phyloP scores from a whole-genome alignment of 2,329 filamentous ascomycete species.

The Fusarium ramigenum region DNA sequence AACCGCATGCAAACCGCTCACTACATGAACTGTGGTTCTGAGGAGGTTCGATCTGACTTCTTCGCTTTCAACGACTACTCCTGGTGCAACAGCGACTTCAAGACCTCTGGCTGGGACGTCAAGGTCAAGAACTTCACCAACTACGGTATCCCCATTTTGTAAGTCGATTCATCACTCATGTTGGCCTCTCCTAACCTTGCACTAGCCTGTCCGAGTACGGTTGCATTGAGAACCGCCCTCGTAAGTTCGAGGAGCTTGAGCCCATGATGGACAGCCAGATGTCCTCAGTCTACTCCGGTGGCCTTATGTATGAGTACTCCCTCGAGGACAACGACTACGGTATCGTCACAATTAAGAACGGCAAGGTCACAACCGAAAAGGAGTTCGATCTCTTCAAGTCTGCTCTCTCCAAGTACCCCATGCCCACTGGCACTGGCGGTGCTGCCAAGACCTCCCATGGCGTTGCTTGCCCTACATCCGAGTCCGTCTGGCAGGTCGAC shows the following conservation, averaged over 20 bases:
- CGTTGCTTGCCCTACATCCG: conserved; percentile 59
- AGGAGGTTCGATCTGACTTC: conserved; percentile 87
- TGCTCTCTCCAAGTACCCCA: conserved; percentile 59
- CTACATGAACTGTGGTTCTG: conserved; percentile 93
- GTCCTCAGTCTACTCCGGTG: conserved; percentile 91
- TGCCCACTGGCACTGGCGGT: conserved; percentile 62
- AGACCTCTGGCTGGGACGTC: conserved; percentile 79
- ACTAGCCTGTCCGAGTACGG: conserved; percentile 86
- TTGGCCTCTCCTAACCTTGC: not conserved
- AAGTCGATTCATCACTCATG: conserved; percentile 33
- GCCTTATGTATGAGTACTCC: conserved; percentile 95
- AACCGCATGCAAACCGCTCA: conserved; percentile 88
- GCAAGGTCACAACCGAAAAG: conserved; percentile 61
- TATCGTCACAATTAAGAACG: conserved; percentile 72
- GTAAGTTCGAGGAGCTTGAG: conserved; percentile 81
- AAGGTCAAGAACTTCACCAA: conserved; percentile 89
- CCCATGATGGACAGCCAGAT: conserved; percentile 85
- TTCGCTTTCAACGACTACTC: conserved; percentile 93
- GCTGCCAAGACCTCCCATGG: conserved; percentile 58
- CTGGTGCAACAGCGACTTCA: conserved; percentile 80
- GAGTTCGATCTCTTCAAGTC: conserved; percentile 69
- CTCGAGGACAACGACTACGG: conserved; percentile 82
- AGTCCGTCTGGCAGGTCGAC: conserved; percentile 61
- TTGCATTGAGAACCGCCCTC: conserved; percentile 79
- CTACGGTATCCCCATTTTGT: conserved; percentile 89